Conservation (phyloP, 106 monocot genomes). For the Acorus calamus region DNA sequence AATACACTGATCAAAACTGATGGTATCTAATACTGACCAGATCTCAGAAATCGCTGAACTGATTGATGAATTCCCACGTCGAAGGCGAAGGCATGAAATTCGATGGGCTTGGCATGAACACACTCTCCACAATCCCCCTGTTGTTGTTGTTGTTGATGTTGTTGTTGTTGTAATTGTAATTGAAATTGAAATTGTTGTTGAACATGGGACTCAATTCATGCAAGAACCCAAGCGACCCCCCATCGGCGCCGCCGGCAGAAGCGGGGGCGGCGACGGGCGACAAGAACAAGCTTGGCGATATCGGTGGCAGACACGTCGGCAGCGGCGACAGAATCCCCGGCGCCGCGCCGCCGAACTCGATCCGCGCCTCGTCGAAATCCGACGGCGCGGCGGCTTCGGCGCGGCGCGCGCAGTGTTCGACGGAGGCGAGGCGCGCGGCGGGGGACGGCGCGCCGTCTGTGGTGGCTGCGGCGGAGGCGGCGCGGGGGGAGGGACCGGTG, state of each 20-base stretch:
- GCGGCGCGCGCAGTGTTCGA: slow-evolving; percentile 19
- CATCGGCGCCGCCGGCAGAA: no score
- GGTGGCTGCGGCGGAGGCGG: background rate
- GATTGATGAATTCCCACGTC: no score
- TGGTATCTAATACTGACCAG: no score
- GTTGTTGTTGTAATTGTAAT: no score
- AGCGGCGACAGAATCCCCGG: slow-evolving; percentile 31
- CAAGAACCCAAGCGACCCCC: slow-evolving; percentile 9
- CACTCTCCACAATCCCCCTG: no score
- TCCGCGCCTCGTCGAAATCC: background rate
- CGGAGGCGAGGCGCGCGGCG: slow-evolving; percentile 46
- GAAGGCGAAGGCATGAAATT: no score
- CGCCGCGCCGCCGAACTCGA: background rate
- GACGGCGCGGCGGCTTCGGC: background rate
- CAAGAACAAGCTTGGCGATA: slow-evolving; percentile 28
- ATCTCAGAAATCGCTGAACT: no score
- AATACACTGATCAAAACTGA: no score
- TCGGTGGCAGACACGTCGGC: slow-evolving; percentile 18
- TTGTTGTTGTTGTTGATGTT: no score
- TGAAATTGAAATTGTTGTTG: background rate
- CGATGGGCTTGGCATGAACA: no score
- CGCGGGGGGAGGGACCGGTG: slow-evolving; percentile 4
- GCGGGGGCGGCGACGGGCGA: slow-evolving; percentile 11
- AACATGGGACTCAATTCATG: slow-evolving; percentile 24
- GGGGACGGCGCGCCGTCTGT: slow-evolving; percentile 28